A percentile compares a stretch with the other conserved stretches of the same genome.
phyloP scores from a whole-genome alignment of 2,329 filamentous ascomycete species.

The Alternaria infectoria region DNA sequence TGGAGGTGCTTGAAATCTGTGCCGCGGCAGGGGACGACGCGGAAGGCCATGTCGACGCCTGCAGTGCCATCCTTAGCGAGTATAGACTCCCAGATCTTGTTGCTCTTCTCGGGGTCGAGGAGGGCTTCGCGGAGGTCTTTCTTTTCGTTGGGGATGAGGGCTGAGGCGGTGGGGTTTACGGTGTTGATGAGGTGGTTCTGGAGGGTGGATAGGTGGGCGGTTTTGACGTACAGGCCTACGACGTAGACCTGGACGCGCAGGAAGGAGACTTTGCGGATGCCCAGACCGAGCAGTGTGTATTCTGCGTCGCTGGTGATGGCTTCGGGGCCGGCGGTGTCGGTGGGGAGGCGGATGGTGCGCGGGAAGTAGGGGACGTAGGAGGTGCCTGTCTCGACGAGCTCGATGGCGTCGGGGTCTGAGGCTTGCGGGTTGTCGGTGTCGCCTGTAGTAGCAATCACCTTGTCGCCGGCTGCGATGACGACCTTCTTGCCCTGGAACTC shows the following conservation, averaged over 20 bases:
- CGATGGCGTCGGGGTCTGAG: constrained; percentile 62
- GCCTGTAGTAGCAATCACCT: constrained; percentile 56
- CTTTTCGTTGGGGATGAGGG: constrained; percentile 82
- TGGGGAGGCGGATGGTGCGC: constrained; percentile 69
- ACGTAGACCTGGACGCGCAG: constrained; percentile 92
- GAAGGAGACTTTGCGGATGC: constrained; percentile 89
- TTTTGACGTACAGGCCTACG: constrained; percentile 89
- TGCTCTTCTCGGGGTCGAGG: constrained; percentile 71
- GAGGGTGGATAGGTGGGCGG: constrained; percentile 78
- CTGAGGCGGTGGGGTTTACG: constrained; percentile 79
- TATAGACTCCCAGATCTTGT: constrained; percentile 75
- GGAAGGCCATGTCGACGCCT: constrained; percentile 75
- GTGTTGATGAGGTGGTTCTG: constrained; percentile 78
- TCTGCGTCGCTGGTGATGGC: constrained; percentile 54
- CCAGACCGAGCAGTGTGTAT: constrained; percentile 87
- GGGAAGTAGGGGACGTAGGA: constrained; percentile 81
- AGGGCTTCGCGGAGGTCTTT: constrained; percentile 72
- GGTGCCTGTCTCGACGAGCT: constrained; percentile 82
- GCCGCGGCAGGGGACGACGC: constrained; percentile 88
- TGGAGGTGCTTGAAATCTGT: constrained; percentile 93
- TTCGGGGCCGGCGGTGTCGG: constrained; percentile 40
- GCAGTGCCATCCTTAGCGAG: constrained; percentile 60
- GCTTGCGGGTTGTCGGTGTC: constrained; percentile 37
- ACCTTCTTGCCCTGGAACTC: constrained; percentile 62
- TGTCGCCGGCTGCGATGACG: constrained; percentile 67